Percentiles rank a stretch among this genome's conserved stretches.
Conservation (phyloP, 345 rosid species). For the Anacardium occidentale region DNA sequence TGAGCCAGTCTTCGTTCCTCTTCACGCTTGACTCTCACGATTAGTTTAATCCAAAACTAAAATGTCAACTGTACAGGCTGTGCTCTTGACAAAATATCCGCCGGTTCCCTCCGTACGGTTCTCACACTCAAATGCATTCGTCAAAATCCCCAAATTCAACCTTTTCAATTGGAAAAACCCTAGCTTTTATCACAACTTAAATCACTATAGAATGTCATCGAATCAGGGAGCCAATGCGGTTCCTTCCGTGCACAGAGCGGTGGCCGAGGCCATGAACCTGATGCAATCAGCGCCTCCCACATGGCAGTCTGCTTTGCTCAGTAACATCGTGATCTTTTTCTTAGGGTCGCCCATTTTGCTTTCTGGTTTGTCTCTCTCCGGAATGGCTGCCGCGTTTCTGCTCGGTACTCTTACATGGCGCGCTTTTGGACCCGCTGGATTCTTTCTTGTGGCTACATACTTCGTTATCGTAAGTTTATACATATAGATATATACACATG, state of each 20-base stretch:
- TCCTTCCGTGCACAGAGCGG: conserved; percentile 37
- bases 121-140: conserved; percentile 21
- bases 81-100: conserved; percentile 26
- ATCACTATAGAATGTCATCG: conserved; percentile 26
- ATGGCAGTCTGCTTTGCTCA: conserved; percentile 80
- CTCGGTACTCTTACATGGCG: conserved; percentile 96
- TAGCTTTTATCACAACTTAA: background rate
- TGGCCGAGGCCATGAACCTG: conserved; percentile 53
- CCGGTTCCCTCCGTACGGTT: conserved; percentile 21
- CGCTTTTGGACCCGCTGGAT: conserved; percentile 83
- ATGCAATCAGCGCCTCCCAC: conserved; percentile 64
- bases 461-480: conserved; percentile 51
- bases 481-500: background rate
- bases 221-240: conserved; percentile 31
- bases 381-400: conserved; percentile 81
- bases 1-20: background rate
- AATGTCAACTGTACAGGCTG: conserved; percentile 43
- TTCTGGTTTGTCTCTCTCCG: conserved; percentile 72
- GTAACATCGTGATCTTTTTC: conserved; percentile 69
- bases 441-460: conserved; percentile 78
- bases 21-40: background rate
- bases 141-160: conserved; percentile 14
- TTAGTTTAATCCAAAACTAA: background rate
- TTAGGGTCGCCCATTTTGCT: conserved; percentile 74
- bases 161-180: conserved; percentile 1